These are phyloP conservation scores for Venturia aucupariae DNA, from an alignment of 2,329 filamentous ascomycete species.

Conservation along the genomic window DNA sequence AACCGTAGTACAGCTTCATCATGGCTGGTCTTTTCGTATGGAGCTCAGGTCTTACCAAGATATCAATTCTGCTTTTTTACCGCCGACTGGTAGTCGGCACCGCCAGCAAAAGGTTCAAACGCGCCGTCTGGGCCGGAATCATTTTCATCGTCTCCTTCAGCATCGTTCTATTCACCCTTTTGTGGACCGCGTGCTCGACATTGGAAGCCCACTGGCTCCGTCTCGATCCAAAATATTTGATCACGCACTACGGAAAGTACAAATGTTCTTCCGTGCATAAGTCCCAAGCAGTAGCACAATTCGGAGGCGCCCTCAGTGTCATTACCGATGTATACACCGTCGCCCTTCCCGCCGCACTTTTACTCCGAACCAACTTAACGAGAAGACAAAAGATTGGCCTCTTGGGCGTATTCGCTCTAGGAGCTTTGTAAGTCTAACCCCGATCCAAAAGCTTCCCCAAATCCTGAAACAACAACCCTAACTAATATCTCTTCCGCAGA, in stretches of 20 bases:
- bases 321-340: constrained; percentile 20
- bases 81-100: constrained; percentile 25
- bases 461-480: not conserved
- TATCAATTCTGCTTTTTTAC: constrained; percentile 31
- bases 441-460: not conserved
- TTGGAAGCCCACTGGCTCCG: constrained; percentile 27
- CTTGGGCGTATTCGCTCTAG: constrained; percentile 14
- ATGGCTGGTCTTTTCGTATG: constrained; percentile 26
- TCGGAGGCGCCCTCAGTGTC: constrained; percentile 17
- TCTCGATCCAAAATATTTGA: constrained; percentile 21
- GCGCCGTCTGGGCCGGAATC: constrained; percentile 21
- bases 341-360: constrained; percentile 17
- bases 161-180: constrained; percentile 22
- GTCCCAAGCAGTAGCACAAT: constrained; percentile 9
- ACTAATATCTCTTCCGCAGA: constrained; percentile 14
- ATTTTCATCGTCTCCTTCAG: constrained; percentile 19
- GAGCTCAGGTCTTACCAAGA: constrained; percentile 26
- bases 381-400: constrained; percentile 18
- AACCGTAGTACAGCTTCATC: constrained; percentile 23
- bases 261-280: constrained; percentile 17
- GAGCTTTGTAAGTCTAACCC: constrained; percentile 17
- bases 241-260: constrained; percentile 18
- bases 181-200: constrained; percentile 25
- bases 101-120: constrained; percentile 21
- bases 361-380: constrained; percentile 19